Percentiles rank a stretch among this genome's conserved stretches.
phyloP scores from a whole-genome alignment of 1,284 basidiomycete genomes.

The Cutaneotrichosporon spelunceum region DNA sequence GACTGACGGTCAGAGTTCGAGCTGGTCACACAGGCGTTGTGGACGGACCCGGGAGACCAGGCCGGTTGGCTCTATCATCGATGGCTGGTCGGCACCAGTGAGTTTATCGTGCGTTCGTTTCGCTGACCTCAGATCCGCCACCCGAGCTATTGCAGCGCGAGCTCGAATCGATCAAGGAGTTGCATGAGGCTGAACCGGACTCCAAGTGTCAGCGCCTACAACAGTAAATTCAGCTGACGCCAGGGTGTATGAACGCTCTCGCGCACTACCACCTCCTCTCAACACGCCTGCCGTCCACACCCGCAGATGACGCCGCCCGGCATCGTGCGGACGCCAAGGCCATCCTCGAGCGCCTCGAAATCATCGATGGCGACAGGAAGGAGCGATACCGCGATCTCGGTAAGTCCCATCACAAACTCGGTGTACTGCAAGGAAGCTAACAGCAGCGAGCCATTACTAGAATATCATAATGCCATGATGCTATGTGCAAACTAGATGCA shows the following conservation, averaged over 20 bases:
- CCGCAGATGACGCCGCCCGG: slow-evolving; percentile 10
- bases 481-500: slow-evolving; percentile 1
- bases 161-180: slow-evolving; percentile 72
- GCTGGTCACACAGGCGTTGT: slow-evolving; percentile 87
- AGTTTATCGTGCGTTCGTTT: slow-evolving; percentile 25
- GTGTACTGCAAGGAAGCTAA: slow-evolving; percentile 3
- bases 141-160: slow-evolving; percentile 67
- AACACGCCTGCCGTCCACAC: slow-evolving; percentile 16
- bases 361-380: slow-evolving; percentile 46
- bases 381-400: slow-evolving; percentile 48
- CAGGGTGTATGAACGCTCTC: slow-evolving; percentile 92
- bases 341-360: slow-evolving; percentile 38
- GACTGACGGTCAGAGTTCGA: slow-evolving; percentile 70
- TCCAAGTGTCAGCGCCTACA: slow-evolving; percentile 71
- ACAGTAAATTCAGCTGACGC: slow-evolving; percentile 7
- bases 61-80: slow-evolving; percentile 98
- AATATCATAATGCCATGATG: slow-evolving; percentile 5
- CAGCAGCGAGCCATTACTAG: slow-evolving; percentile 16
- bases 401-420: slow-evolving; percentile 13
- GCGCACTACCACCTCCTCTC: slow-evolving; percentile 63
- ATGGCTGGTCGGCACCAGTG: slow-evolving; percentile 81
- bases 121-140: slow-evolving; percentile 56
- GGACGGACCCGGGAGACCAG: slow-evolving; percentile 93
- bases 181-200: slow-evolving; percentile 86
- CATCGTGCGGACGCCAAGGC: slow-evolving; percentile 32